Conservation (phyloP, 345 rosid species). For the Capsella bursapastoris region DNA sequence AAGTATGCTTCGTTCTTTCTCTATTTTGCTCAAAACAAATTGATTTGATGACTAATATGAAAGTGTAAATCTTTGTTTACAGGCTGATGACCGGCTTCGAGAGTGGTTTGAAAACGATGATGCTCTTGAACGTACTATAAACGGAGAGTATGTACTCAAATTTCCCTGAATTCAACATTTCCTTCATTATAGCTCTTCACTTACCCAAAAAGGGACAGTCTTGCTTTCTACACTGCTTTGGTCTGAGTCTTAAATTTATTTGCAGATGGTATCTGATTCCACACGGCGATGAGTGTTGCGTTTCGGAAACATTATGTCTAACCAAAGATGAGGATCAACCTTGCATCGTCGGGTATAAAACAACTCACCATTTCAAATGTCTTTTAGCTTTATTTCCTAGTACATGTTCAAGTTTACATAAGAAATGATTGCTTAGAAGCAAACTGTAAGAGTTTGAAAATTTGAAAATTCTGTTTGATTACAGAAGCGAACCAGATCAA, state of each 20-base stretch:
- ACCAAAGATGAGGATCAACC: constrained; percentile 62
- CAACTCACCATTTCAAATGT: background rate
- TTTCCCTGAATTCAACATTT: background rate
- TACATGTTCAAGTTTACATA: background rate
- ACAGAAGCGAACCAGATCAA: constrained; percentile 63
- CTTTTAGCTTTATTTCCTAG: background rate
- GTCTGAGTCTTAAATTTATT: constrained; percentile 15
- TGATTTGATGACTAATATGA: background rate
- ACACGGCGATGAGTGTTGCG: constrained; percentile 48
- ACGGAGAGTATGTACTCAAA: constrained; percentile 70
- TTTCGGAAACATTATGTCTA: constrained; percentile 58
- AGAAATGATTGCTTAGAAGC: background rate
- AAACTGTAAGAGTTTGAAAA: background rate
- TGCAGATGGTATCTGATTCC: constrained; percentile 79
- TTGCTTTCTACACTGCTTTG: background rate
- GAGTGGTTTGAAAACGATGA: constrained; percentile 67
- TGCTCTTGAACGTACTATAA: constrained; percentile 77
- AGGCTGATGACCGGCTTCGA: constrained; percentile 50
- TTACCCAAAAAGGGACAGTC: background rate
- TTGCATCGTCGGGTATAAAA: constrained; percentile 64
- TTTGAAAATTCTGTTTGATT: constrained; percentile 17
- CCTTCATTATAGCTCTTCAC: background rate
- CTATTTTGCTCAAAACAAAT: background rate
- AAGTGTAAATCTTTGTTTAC: constrained; percentile 19
- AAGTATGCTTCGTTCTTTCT: constrained; percentile 48